Conservation (phyloP, 768 basidiomycete genomes). For the Boletus reticuloceps region DNA sequence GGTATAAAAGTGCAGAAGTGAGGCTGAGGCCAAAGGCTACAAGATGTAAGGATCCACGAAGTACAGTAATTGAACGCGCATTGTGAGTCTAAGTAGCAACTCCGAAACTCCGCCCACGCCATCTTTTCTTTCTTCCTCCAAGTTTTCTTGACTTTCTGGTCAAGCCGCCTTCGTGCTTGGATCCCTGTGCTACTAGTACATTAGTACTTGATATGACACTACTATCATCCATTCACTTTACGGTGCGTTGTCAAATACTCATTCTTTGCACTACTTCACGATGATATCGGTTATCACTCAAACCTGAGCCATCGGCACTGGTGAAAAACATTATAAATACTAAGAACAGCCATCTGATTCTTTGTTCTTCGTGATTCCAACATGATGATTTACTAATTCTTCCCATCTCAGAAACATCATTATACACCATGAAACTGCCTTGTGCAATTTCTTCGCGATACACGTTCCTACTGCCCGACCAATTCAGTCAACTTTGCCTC, state of each 20-base stretch:
- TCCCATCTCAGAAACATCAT: slow-evolving; percentile 2
- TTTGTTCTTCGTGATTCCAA: neutral
- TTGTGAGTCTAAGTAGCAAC: no score
- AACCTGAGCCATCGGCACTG: slow-evolving; percentile 31
- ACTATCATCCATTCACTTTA: neutral
- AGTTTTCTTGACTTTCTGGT: neutral
- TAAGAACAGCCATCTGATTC: slow-evolving; percentile 36
- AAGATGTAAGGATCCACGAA: no score
- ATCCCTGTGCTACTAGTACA: no score
- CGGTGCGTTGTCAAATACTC: slow-evolving; percentile 6
- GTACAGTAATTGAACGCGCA: no score
- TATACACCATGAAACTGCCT: neutral
- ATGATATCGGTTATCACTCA: slow-evolving; percentile 25
- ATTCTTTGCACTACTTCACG: slow-evolving; percentile 1
- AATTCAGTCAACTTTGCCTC: slow-evolving; percentile 47
- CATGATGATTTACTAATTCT: slow-evolving; percentile 9
- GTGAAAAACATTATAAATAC: slow-evolving; percentile 30
- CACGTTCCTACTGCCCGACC: slow-evolving; percentile 4
- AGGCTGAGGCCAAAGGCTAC: no score
- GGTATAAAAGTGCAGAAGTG: no score
- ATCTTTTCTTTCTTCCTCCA: neutral
- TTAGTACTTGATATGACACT: neutral
- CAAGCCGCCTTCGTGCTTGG: no score
- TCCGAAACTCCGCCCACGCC: neutral
- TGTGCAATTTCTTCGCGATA: no score